A percentile compares a stretch with the other conserved stretches of the same genome.
Evolutionary conservation across 495 filamentous ascomycete species (phyloP).

Genomic region (Aspergillus sparsus): DNA sequence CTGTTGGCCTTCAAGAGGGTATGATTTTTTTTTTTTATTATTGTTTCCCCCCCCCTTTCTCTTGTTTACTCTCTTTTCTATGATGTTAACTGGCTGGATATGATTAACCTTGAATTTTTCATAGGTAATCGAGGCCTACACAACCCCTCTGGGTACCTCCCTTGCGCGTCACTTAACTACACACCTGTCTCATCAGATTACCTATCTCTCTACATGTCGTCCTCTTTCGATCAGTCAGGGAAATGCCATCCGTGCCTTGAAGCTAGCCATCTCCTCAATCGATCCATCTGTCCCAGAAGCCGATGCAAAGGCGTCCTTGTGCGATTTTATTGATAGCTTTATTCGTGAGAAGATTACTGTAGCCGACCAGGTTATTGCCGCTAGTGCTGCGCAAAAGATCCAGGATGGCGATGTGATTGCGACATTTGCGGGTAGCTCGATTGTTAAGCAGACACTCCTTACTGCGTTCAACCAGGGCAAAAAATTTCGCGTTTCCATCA

Average conservation of each 20-base stretch:
- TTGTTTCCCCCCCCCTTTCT: constrained; percentile 4
- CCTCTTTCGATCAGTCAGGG: constrained; percentile 93
- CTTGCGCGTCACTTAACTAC: constrained; percentile 87
- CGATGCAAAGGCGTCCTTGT: constrained; percentile 73
- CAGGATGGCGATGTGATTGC: constrained; percentile 77
- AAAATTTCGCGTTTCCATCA: constrained; percentile 78
- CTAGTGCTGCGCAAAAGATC: constrained; percentile 72
- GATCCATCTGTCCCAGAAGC: constrained; percentile 79
- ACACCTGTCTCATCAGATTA: constrained; percentile 94
- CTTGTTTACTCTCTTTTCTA: not conserved
- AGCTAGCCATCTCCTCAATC: constrained; percentile 81
- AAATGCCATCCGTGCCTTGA: constrained; percentile 92
- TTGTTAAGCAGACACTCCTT: constrained; percentile 78
- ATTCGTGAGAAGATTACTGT: constrained; percentile 87
- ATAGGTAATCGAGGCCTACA: constrained; percentile 88
- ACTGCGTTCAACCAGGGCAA: constrained; percentile 67
- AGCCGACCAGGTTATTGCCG: constrained; percentile 80
- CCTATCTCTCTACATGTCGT: constrained; percentile 86
- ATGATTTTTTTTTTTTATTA: constrained; percentile 28
- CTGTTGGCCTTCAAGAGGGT: constrained; percentile 87
- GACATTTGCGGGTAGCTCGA: constrained; percentile 84
- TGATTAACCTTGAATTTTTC: not conserved
- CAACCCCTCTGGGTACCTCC: constrained; percentile 78
- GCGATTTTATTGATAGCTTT: constrained; percentile 81
- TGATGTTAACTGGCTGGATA: too few relatives aligned